Evolutionary conservation across 139 green algal species (phyloP).

Genomic region (Auxenochlorella pyrenoidosa): DNA sequence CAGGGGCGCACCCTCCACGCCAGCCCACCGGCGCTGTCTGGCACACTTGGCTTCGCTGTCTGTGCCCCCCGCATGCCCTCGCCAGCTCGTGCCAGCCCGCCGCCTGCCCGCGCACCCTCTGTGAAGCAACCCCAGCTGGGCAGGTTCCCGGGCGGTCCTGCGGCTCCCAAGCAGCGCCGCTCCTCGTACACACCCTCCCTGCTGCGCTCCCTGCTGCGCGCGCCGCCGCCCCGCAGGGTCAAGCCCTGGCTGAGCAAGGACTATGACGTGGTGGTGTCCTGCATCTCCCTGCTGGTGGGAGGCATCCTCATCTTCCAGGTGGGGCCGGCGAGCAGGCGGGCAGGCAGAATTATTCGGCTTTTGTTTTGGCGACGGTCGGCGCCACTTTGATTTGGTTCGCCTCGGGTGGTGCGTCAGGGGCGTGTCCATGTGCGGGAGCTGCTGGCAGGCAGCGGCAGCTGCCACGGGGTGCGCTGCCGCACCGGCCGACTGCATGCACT

Average conservation of each 20-base stretch:
- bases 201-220: background rate
- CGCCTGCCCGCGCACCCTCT: background rate
- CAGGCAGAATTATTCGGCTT: too few relatives aligned
- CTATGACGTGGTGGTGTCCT: slow-evolving; percentile 77
- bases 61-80: background rate
- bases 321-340: background rate
- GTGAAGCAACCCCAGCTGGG: too few relatives aligned
- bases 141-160: background rate
- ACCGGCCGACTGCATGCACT: too few relatives aligned
- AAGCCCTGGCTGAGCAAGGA: slow-evolving; percentile 68
- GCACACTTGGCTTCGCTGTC: background rate
- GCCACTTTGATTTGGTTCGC: background rate
- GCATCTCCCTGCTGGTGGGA: slow-evolving; percentile 66
- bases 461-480: too few relatives aligned
- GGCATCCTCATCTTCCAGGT: slow-evolving; percentile 85
- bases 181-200: background rate
- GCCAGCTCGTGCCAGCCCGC: background rate
- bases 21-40: background rate
- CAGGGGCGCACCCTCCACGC: too few relatives aligned
- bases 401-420: too few relatives aligned
- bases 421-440: too few relatives aligned
- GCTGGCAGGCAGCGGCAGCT: background rate
- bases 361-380: too few relatives aligned
- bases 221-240: background rate
- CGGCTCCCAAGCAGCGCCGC: background rate